Percentiles rank a stretch among this genome's conserved stretches.
Evolutionary conservation across 1,139 yeast species (phyloP).

Genomic region (Candida gigantensis): DNA sequence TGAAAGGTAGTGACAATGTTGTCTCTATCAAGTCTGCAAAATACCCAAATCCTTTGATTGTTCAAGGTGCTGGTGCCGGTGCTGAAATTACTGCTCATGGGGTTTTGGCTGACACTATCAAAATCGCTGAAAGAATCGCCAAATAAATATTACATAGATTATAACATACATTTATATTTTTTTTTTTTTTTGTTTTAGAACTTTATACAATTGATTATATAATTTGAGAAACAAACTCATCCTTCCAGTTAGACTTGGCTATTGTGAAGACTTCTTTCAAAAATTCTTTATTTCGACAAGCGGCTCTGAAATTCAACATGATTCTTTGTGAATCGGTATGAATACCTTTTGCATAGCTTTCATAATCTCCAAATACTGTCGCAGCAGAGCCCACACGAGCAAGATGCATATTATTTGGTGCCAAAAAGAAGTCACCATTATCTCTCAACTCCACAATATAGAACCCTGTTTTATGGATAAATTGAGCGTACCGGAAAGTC

Average conservation of each 20-base stretch:
- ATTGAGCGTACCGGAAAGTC: conserved; percentile 79
- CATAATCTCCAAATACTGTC: conserved; percentile 27
- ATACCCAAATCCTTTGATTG: conserved; percentile 86
- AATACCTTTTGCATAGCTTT: conserved; percentile 27
- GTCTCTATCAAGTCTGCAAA: conserved; percentile 88
- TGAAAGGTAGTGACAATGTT: conserved; percentile 95
- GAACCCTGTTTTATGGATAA: conserved; percentile 84
- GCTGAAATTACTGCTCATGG: conserved; percentile 99
- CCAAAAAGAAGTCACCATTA: conserved; percentile 77
- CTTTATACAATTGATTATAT: conserved; percentile 7
- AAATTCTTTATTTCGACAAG: conserved; percentile 54
- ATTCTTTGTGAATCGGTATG: conserved; percentile 67
- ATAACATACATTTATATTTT: conserved; percentile 1
- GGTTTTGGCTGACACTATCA: conserved; percentile 89
- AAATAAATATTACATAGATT: conserved; percentile 13
- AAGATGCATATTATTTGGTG: conserved; percentile 77
- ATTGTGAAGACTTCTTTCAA: conserved; percentile 57
- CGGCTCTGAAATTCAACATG: conserved; percentile 65
- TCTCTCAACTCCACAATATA: conserved; percentile 86
- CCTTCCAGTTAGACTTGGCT: conserved; percentile 54
- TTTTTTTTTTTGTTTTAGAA: conserved; percentile 15
- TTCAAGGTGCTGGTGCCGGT: conserved; percentile 99
- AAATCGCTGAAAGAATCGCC: conserved; percentile 83
- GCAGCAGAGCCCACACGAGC: conserved; percentile 54
- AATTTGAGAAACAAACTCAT: conserved; percentile 22